Percentiles rank a stretch among this genome's conserved stretches.
These are phyloP conservation scores for Cercophora sp. DNA, from an alignment of 495 filamentous ascomycete genomes.

Conservation along the genomic window DNA sequence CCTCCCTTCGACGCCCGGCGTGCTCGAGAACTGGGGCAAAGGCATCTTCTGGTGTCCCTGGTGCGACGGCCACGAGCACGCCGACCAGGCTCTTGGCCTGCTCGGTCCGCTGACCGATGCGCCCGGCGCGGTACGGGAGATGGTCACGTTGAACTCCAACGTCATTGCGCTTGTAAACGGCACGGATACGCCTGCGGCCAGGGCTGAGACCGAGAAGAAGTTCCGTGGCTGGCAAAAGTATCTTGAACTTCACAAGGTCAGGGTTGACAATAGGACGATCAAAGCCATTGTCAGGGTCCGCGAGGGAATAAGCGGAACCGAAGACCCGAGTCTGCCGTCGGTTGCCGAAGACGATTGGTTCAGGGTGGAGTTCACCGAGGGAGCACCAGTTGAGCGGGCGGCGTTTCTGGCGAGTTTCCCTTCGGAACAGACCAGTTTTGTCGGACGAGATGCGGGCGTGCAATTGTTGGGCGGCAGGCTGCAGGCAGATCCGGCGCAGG, in stretches of 20 bases:
- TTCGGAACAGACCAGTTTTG: slow-evolving; percentile 37
- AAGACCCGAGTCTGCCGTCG: slow-evolving; percentile 36
- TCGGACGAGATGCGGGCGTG: slow-evolving; percentile 40
- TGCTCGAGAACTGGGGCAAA: slow-evolving; percentile 50
- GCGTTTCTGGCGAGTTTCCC: slow-evolving; percentile 51
- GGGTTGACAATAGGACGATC: slow-evolving; percentile 53
- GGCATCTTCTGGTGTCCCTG: slow-evolving; percentile 61
- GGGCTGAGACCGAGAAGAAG: slow-evolving; percentile 33
- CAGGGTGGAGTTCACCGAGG: slow-evolving; percentile 49
- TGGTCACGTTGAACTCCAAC: slow-evolving; percentile 43
- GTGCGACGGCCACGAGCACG: slow-evolving; percentile 60
- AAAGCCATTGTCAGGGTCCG: slow-evolving; percentile 42
- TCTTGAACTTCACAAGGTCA: slow-evolving; percentile 45
- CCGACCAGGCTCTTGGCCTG: slow-evolving; percentile 52
- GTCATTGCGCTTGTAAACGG: slow-evolving; percentile 52
- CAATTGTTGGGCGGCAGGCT: slow-evolving; percentile 43
- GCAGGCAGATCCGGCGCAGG: slow-evolving; percentile 32
- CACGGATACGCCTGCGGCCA: slow-evolving; percentile 41
- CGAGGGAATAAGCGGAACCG: slow-evolving; percentile 33
- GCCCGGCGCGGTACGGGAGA: slow-evolving; percentile 43
- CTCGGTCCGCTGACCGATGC: slow-evolving; percentile 43
- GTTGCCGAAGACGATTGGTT: slow-evolving; percentile 47
- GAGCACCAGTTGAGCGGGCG: slow-evolving; percentile 37
- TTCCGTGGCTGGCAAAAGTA: slow-evolving; percentile 36
- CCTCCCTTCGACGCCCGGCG: slow-evolving; percentile 49